These are phyloP conservation scores for Mycena indigotica DNA, from an alignment of 768 basidiomycete genomes.

Conservation along the genomic window DNA sequence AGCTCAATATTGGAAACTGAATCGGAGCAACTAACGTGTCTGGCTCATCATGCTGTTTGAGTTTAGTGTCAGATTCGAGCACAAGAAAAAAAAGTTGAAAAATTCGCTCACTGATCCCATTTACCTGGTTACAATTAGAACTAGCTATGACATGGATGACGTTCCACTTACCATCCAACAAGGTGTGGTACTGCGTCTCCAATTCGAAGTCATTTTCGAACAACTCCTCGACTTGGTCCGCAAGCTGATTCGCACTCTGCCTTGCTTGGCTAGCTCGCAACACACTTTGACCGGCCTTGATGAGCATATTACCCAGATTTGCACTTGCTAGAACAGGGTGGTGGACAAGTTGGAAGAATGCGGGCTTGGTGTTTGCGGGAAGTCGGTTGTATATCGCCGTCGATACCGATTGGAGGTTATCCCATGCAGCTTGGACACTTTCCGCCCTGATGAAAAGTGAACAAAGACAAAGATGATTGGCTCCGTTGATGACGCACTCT, in stretches of 20 bases:
- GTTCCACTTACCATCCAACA: conserved; percentile 50
- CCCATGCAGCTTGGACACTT: conserved; percentile 53
- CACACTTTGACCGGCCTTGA: conserved; percentile 62
- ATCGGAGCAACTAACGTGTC: conserved; percentile 43
- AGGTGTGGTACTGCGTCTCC: conserved; percentile 58
- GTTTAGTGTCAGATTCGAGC: no score
- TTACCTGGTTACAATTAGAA: conserved; percentile 42
- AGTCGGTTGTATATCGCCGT: conserved; percentile 59
- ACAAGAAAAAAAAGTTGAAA: conserved; percentile 21
- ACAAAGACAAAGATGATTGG: no score
- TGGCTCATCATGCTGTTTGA: conserved; percentile 68
- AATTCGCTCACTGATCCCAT: conserved; percentile 58
- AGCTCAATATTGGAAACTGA: neutral
- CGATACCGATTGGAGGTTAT: conserved; percentile 48
- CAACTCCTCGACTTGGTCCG: conserved; percentile 53
- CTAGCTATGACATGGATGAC: neutral
- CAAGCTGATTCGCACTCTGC: conserved; percentile 60
- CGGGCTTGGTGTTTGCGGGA: conserved; percentile 46
- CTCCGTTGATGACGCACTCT: conserved; percentile 68
- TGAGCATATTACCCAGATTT: conserved; percentile 59
- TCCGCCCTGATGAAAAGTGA: conserved; percentile 50
- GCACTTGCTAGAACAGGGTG: conserved; percentile 62
- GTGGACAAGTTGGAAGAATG: conserved; percentile 74
- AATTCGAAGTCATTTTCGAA: conserved; percentile 67
- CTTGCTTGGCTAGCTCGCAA: conserved; percentile 64